Evolutionary conservation across 345 rosid species (phyloP).

Genomic region (Linum tenue): DNA sequence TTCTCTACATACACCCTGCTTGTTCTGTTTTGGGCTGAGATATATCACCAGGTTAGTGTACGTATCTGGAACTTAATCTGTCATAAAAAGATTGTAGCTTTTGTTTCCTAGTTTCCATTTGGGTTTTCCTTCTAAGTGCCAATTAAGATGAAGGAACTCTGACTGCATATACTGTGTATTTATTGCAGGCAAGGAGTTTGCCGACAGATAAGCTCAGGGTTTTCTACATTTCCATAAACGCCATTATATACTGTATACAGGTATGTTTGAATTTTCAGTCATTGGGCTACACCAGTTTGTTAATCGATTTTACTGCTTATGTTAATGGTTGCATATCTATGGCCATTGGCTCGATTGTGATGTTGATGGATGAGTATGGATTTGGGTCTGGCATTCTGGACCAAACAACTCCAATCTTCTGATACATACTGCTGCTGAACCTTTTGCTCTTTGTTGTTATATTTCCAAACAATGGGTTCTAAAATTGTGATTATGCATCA

Average conservation of each 20-base stretch:
- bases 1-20: slow-evolving; percentile 84
- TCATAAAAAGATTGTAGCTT: not conserved
- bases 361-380: no score
- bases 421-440: not conserved
- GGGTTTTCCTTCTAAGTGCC: not conserved
- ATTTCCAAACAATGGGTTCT: slow-evolving; percentile 9
- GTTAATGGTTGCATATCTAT: not conserved
- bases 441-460: not conserved
- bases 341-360: no score
- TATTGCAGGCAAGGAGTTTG: slow-evolving; percentile 83
- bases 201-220: slow-evolving; percentile 83
- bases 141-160: slow-evolving; percentile 10
- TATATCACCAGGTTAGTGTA: slow-evolving; percentile 67
- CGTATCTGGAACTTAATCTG: not conserved
- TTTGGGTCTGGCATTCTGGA: no score
- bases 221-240: slow-evolving; percentile 52
- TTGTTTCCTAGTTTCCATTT: not conserved
- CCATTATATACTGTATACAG: slow-evolving; percentile 65
- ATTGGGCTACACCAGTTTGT: not conserved
- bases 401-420: no score
- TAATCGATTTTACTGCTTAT: not conserved
- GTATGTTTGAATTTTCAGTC: slow-evolving; percentile 21
- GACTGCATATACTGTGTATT: slow-evolving; percentile 14
- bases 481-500: slow-evolving; percentile 27
- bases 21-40: slow-evolving; percentile 96